phyloP scores from a whole-genome alignment of 192 early-diverging fungal species.

The Kappamyces sp. region DNA sequence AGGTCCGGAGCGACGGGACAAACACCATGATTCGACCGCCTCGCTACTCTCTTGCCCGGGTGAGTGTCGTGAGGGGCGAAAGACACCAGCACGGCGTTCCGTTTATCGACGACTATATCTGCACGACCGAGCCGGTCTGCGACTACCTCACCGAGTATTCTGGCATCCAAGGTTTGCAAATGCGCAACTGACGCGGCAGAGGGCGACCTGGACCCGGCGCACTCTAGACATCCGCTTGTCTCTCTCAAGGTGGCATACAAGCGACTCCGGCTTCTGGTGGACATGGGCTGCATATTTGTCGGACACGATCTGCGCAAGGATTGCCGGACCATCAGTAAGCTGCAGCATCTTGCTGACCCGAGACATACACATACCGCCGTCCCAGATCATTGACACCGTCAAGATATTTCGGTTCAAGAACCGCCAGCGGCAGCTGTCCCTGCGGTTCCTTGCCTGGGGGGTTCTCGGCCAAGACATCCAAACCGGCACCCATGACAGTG shows the following conservation, averaged over 20 bases:
- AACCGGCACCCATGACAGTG: conserved; percentile 80
- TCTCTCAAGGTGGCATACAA: conserved; percentile 89
- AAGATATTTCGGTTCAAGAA: conserved; percentile 80
- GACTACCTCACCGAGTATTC: conserved; percentile 91
- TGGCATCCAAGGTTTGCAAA: conserved; percentile 70
- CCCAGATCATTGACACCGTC: conserved; percentile 90
- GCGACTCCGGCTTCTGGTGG: conserved; percentile 82
- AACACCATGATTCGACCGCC: conserved; percentile 73
- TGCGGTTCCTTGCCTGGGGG: conserved; percentile 89
- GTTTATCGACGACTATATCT: conserved; percentile 97
- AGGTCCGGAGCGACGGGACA: conserved; percentile 89
- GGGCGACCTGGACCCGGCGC: conserved; percentile 71
- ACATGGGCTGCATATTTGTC: conserved; percentile 85
- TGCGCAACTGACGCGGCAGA: background rate
- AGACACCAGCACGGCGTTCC: conserved; percentile 67
- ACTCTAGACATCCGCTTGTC: conserved; percentile 73
- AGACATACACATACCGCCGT: conserved; percentile 81
- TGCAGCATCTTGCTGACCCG: background rate
- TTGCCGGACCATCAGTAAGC: conserved; percentile 86
- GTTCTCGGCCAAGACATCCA: conserved; percentile 80
- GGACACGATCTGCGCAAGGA: conserved; percentile 95
- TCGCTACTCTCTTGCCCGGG: conserved; percentile 76
- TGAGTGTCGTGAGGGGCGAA: conserved; percentile 81
- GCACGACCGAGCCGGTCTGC: conserved; percentile 71
- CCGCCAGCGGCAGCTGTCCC: conserved; percentile 79